Percentiles rank a stretch among this genome's conserved stretches.
Evolutionary conservation across 805 yeast species (phyloP).

Genomic region (Wickerhamomyces ciferrii): DNA sequence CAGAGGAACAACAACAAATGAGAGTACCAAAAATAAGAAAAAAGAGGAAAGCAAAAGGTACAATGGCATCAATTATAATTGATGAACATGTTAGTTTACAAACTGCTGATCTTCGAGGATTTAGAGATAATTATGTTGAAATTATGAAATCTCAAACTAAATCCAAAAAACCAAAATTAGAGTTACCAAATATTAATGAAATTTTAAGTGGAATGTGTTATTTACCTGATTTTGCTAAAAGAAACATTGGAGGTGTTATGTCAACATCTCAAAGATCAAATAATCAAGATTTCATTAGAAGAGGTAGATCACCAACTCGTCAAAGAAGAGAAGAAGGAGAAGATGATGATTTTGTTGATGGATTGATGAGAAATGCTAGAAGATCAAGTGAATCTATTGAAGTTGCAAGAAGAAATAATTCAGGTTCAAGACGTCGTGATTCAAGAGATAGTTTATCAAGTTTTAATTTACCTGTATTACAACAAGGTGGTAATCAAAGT

Average conservation of each 20-base stretch:
- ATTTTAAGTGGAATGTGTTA: not conserved
- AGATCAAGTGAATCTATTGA: constrained; percentile 21
- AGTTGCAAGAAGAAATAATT: constrained; percentile 15
- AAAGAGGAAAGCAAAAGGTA: constrained; percentile 5
- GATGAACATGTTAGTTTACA: constrained; percentile 14
- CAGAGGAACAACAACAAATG: too few relatives aligned
- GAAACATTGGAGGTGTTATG: not conserved
- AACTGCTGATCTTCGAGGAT: constrained; percentile 18
- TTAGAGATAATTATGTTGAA: constrained; percentile 18
- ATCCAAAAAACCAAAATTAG: constrained; percentile 1
- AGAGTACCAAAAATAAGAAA: not conserved
- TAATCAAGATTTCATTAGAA: not conserved
- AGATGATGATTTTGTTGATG: constrained; percentile 19
- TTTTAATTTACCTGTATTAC: constrained; percentile 9
- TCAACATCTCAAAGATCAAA: too few relatives aligned
- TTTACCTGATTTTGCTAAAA: not conserved
- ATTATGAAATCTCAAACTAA: constrained; percentile 8
- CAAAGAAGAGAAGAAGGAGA: not conserved
- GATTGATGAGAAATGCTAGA: constrained; percentile 15
- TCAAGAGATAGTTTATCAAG: constrained; percentile 16
- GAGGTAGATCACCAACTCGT: constrained; percentile 8
- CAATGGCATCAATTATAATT: constrained; percentile 1
- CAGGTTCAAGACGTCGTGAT: constrained; percentile 18
- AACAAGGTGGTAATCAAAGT: not conserved
- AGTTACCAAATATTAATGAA: not conserved